Base-by-base conservation (phyloP, 805 yeast species). In the Priceomyces fermenticarens region DNA sequence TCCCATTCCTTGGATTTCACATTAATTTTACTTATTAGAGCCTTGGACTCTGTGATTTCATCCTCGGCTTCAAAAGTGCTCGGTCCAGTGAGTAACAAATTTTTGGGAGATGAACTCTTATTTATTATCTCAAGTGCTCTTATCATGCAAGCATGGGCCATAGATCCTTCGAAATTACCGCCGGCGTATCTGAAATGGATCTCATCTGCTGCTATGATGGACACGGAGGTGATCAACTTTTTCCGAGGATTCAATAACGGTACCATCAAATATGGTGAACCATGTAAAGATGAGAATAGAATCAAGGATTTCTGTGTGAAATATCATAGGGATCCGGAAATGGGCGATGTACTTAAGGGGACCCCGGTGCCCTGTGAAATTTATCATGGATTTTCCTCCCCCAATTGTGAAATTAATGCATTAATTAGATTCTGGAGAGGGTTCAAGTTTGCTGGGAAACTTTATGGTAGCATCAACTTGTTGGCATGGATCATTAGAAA, bases 191-290 rank as follows among this genome's bases (percentile, higher is more conserved):
- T 60, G 17, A 55, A 57, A 38, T 73, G 78, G 78, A 73, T 73
- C 49, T 69, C 78, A 3, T 62, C 63, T 32, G 75, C 75, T 15
- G 77, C 78, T 5, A 60, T 64, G 39, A 69, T 73, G 72, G 78
- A 73, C 46, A 54, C 53, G 20, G 73, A 63, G 29, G 46, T 73
- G 10, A 52, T 68, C 2, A 49, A 51, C n/a, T 57, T 59, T 3
- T 58, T 73, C 26, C 52, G 60, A 23, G 45, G 49, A 4, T 34
- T 73, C 13, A 60, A 63, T 26, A 39, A 52, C 3, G 62, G 62
- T 4, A 48, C 51, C 13, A 45, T 67, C 32, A 45, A 48, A 15
- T 73, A 73, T 47, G 77, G 77, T 10, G 50, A 56, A 28, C 46
- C 53, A 5, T 52, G 58, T 10, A 54, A 54, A 3, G 43, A 54